Evolutionary conservation across 805 yeast genomes (phyloP).

Genomic region (Tetrapisispora namnaoensis): DNA sequence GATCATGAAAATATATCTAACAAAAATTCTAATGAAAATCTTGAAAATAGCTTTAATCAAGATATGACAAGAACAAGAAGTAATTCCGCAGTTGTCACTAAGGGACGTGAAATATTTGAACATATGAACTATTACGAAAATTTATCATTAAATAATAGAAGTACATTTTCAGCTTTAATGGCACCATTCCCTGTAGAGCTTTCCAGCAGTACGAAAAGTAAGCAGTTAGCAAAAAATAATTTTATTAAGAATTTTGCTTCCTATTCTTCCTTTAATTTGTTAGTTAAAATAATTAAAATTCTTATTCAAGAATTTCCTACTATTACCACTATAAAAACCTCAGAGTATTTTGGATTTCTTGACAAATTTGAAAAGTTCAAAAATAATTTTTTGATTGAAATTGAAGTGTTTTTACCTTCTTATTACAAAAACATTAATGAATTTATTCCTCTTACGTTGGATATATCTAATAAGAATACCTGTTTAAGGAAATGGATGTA

Average conservation of each 20-base stretch:
- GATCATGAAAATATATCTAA: background rate
- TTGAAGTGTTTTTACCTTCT: constrained; percentile 9
- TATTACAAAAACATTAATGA: constrained; percentile 6
- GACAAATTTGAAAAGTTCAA: constrained; percentile 14
- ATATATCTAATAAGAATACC: constrained; percentile 8
- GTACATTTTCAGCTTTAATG: constrained; percentile 12
- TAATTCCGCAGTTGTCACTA: constrained; percentile 2
- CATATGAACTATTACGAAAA: constrained; percentile 17
- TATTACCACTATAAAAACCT: constrained; percentile 17
- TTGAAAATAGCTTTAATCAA: background rate
- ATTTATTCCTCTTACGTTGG: constrained; percentile 7
- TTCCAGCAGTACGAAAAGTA: constrained; percentile 15
- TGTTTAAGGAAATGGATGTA: constrained; percentile 17
- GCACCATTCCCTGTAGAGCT: constrained; percentile 25
- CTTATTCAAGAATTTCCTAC: constrained; percentile 18
- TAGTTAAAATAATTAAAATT: constrained; percentile 15
- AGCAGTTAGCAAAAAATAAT: constrained; percentile 9
- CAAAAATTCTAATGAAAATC: background rate
- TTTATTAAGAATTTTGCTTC: constrained; percentile 21
- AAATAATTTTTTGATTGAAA: constrained; percentile 6
- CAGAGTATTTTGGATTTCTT: constrained; percentile 14
- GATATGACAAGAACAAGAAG: constrained; percentile 1
- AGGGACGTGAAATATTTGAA: constrained; percentile 17
- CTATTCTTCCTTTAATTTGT: constrained; percentile 10
- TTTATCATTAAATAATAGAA: constrained; percentile 11